These are phyloP conservation scores for Mikania micrantha DNA, from an alignment of 129 eudicot genomes.

Conservation along the genomic window DNA sequence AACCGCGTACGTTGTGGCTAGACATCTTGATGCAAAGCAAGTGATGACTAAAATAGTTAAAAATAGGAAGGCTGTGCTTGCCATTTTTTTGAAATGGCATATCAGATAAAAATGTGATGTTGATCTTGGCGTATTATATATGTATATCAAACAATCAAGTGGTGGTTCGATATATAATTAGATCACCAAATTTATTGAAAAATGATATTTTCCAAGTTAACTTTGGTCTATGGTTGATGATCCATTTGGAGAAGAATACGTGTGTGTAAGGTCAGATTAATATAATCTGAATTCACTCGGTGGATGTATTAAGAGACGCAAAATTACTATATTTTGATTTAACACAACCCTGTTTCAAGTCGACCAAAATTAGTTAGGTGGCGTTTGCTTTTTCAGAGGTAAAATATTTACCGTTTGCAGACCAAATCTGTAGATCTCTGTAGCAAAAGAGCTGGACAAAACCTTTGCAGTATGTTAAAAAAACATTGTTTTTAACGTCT, in stretches of 20 bases:
- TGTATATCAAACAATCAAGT: neutral
- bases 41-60: slow-evolving; percentile 16
- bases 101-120: slow-evolving; percentile 2
- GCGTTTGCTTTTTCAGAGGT: too few relatives aligned
- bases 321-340: too few relatives aligned
- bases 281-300: neutral
- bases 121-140: neutral
- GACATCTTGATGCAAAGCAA: slow-evolving; percentile 32
- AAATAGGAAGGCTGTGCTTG: slow-evolving; percentile 3
- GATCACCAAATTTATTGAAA: slow-evolving; percentile 42
- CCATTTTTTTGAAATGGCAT: slow-evolving; percentile 25
- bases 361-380: too few relatives aligned
- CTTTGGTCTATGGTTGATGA: slow-evolving; percentile 34
- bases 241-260: slow-evolving; percentile 11
- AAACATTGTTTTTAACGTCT: too few relatives aligned
- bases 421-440: too few relatives aligned
- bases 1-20: slow-evolving; percentile 54
- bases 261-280: neutral
- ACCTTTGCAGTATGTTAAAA: too few relatives aligned
- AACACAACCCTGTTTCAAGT: too few relatives aligned
- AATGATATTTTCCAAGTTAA: neutral
- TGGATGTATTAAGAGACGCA: neutral
- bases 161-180: slow-evolving; percentile 14
- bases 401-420: too few relatives aligned
- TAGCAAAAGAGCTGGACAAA: too few relatives aligned